phyloP scores from a whole-genome alignment of 768 basidiomycete genomes.

The Boletus sp. region DNA sequence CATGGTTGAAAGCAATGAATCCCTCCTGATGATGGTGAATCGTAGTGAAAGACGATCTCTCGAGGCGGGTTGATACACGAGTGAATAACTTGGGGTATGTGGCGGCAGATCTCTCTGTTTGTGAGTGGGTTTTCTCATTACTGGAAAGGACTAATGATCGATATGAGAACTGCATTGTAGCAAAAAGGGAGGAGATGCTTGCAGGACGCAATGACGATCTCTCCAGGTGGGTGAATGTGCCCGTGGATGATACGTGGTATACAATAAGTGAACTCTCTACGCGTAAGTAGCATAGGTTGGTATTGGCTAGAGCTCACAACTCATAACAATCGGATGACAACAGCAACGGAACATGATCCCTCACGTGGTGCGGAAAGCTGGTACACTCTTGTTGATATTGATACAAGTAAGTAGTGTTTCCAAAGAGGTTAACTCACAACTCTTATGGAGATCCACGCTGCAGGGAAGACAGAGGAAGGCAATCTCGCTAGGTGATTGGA shows the following conservation, averaged over 20 bases:
- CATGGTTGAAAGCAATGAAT: neutral
- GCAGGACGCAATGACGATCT: neutral
- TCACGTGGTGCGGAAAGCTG: neutral
- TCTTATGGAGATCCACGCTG: neutral
- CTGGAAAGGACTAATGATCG: neutral
- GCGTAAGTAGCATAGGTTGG: neutral
- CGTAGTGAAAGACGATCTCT: neutral
- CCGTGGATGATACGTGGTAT: neutral
- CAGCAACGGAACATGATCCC: neutral
- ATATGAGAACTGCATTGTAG: neutral
- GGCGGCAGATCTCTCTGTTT: neutral
- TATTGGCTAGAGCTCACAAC: neutral
- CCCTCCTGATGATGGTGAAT: neutral
- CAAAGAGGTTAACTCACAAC: neutral
- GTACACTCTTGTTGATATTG: neutral
- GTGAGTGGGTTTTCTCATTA: neutral
- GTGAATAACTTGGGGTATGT: neutral
- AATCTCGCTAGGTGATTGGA: neutral
- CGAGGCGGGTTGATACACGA: neutral
- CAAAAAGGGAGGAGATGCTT: neutral
- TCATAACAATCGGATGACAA: neutral
- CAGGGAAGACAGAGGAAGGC: neutral
- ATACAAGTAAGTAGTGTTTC: neutral
- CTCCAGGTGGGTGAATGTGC: neutral
- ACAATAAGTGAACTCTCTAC: neutral